Evolutionary conservation across 176 grass and related monocot genomes (phyloP).

Genomic region (Dactylis glomerata): DNA sequence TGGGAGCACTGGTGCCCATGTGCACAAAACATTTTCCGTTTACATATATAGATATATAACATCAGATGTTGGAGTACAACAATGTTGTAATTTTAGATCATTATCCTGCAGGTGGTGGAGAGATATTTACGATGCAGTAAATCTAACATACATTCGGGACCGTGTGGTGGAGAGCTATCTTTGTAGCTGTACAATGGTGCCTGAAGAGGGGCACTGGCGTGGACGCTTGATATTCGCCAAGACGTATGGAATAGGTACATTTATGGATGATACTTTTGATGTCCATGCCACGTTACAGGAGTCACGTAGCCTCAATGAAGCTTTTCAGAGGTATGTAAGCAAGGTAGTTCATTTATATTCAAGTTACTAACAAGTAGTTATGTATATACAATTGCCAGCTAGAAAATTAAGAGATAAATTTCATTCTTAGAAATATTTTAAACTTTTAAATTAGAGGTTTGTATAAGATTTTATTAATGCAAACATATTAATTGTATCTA

Average conservation of each 20-base stretch:
- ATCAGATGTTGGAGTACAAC: too few species aligned
- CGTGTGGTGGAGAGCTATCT: not conserved
- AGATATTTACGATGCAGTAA: not conserved
- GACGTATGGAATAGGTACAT: not conserved
- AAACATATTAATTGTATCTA: not conserved
- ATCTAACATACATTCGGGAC: not conserved
- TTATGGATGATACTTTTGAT: not conserved
- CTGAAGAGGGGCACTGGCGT: not conserved
- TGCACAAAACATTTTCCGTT: too few species aligned
- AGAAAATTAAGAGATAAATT: too few species aligned
- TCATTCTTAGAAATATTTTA: too few species aligned
- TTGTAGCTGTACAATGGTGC: not conserved
- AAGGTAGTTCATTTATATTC: too few species aligned
- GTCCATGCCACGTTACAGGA: not conserved
- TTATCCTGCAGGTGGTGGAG: slow-evolving; percentile 20
- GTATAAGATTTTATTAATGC: too few species aligned
- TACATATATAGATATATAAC: too few species aligned
- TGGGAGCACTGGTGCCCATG: too few species aligned
- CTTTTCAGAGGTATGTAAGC: not conserved
- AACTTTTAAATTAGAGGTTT: too few species aligned
- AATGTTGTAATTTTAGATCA: too few species aligned
- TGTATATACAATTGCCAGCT: too few species aligned
- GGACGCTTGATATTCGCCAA: not conserved
- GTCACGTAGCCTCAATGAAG: not conserved
- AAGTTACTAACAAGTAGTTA: too few species aligned